These are phyloP conservation scores for Leucaena leucocephala DNA, from an alignment of 306 rosid genomes.

Conservation along the genomic window DNA sequence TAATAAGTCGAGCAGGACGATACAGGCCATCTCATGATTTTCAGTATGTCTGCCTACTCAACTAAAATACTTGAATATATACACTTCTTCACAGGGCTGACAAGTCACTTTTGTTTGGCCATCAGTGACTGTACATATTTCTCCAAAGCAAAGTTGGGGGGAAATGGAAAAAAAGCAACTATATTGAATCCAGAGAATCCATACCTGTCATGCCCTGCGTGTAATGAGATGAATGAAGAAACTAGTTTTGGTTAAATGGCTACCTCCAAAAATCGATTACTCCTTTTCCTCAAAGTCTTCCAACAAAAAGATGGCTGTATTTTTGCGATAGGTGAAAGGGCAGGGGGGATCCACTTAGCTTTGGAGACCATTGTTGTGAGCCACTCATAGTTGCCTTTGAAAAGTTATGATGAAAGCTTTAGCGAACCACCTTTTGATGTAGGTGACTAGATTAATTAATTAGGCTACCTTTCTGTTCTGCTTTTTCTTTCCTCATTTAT, in stretches of 20 bases:
- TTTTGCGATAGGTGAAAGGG: conserved; percentile 10
- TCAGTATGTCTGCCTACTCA: conserved; percentile 36
- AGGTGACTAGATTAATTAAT: conserved; percentile 31
- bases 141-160: conserved; percentile 16
- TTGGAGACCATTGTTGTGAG: conserved; percentile 8
- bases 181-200: conserved; percentile 4
- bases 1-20: conserved; percentile 35
- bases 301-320: conserved; percentile 16
- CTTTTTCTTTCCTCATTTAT: conserved; percentile 17
- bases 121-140: conserved; percentile 22
- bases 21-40: conserved; percentile 31
- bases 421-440: conserved; percentile 31
- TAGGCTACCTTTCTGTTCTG: conserved; percentile 31
- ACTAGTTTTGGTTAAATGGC: conserved; percentile 10
- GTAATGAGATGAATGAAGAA: neutral
- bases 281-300: conserved; percentile 11
- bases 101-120: conserved; percentile 4
- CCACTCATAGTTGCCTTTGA: conserved; percentile 29
- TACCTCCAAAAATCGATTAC: neutral
- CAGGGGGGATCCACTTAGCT: neutral
- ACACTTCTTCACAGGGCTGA: conserved; percentile 2
- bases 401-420: conserved; percentile 20
- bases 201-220: conserved; percentile 3
- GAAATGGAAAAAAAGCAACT: neutral
- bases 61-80: neutral